These are phyloP conservation scores for Wickerhamiella kurtzmanii DNA, from an alignment of 805 yeast genomes.

Conservation along the genomic window DNA sequence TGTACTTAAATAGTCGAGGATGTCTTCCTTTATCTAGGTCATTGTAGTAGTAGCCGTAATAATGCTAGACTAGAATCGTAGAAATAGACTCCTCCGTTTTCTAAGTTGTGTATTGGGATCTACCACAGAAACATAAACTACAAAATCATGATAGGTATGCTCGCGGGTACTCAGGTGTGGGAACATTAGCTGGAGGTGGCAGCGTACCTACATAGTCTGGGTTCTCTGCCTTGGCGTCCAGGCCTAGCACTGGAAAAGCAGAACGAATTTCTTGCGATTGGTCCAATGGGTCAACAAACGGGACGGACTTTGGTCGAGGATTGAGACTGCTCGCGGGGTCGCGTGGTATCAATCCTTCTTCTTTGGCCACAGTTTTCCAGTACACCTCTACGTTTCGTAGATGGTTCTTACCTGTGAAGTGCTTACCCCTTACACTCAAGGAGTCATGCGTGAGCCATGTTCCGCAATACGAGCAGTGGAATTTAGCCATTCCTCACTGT, in stretches of 20 bases:
- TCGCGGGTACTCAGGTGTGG: background rate
- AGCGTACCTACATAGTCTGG: background rate
- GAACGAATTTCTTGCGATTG: background rate
- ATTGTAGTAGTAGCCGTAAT: too few relatives aligned
- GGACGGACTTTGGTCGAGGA: background rate
- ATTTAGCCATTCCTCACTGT: slow-evolving; percentile 8
- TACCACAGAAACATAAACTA: too few relatives aligned
- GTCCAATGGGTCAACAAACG: slow-evolving; percentile 1
- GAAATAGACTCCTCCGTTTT: too few relatives aligned
- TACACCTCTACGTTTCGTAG: slow-evolving; percentile 10
- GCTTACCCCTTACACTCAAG: slow-evolving; percentile 13
- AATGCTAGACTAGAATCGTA: too few relatives aligned
- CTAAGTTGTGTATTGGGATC: too few relatives aligned
- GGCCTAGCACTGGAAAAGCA: background rate
- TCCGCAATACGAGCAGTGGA: slow-evolving; percentile 18
- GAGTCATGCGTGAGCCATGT: slow-evolving; percentile 16
- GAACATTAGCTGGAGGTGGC: slow-evolving; percentile 1
- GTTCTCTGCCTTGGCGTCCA: background rate
- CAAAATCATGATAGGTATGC: background rate
- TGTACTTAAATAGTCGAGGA: too few relatives aligned
- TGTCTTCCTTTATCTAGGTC: too few relatives aligned
- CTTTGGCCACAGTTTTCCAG: slow-evolving; percentile 15
- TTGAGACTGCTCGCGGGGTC: background rate
- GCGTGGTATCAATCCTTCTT: slow-evolving; percentile 4
- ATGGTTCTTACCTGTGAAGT: slow-evolving; percentile 17